Percentiles rank a stretch among this genome's conserved stretches.
phyloP scores from a whole-genome alignment of 148 eudicot species.

The Nyssa sinensis region DNA sequence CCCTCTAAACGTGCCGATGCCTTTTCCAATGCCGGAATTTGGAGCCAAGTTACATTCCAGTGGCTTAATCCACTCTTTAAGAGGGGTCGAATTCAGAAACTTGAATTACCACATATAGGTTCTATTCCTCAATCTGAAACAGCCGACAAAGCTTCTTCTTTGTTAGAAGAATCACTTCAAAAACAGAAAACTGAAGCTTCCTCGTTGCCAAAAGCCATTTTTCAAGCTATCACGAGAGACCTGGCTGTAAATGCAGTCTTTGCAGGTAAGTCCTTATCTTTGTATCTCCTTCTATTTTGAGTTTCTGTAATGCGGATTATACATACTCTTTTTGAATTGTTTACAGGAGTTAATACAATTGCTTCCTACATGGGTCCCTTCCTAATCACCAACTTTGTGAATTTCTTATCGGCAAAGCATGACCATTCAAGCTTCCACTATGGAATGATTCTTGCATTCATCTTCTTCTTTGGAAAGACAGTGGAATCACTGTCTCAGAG shows the following conservation, averaged over 20 bases:
- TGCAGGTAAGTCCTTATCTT: conserved; percentile 50
- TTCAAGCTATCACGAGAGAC: conserved; percentile 54
- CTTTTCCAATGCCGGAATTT: conserved; percentile 48
- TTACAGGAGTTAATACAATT: conserved; percentile 65
- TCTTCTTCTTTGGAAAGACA: conserved; percentile 68
- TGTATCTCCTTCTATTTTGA: background rate
- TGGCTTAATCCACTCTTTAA: conserved; percentile 88
- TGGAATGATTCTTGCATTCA: conserved; percentile 58
- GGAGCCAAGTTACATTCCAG: conserved; percentile 60
- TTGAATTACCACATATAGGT: conserved; percentile 57
- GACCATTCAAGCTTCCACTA: conserved; percentile 38
- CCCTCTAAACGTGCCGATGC: conserved; percentile 11
- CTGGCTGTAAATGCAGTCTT: conserved; percentile 64
- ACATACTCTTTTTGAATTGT: conserved; percentile 3
- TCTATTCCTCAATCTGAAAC: conserved; percentile 61
- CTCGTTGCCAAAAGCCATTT: conserved; percentile 52
- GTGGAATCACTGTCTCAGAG: conserved; percentile 79
- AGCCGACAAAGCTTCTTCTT: conserved; percentile 57
- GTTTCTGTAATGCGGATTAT: background rate
- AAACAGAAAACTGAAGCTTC: conserved; percentile 43
- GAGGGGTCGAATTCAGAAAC: conserved; percentile 53
- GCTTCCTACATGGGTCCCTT: conserved; percentile 86
- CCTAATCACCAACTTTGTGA: conserved; percentile 70
- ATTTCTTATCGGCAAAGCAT: conserved; percentile 53
- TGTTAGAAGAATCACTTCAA: conserved; percentile 62